These are phyloP conservation scores for Panicum miliaceum DNA, from an alignment of 176 grass and related monocot species.

Conservation along the genomic window DNA sequence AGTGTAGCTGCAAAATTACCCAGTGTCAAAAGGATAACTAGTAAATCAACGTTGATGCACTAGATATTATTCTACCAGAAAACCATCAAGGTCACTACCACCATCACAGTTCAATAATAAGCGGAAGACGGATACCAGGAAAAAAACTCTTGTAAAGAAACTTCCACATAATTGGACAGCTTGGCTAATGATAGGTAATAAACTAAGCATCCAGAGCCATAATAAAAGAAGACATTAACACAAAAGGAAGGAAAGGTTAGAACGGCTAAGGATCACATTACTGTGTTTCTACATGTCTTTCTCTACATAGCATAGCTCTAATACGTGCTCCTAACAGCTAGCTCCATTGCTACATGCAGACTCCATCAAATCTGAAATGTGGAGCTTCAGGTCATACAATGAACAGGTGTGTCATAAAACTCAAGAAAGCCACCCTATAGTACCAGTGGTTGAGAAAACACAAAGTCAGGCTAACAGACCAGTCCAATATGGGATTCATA, in stretches of 20 bases:
- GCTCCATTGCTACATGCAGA: neutral
- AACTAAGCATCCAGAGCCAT: conserved; percentile 10
- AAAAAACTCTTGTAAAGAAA: neutral
- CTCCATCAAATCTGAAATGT: neutral
- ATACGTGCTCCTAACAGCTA: neutral
- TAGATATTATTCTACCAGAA: conserved; percentile 29
- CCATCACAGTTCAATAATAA: neutral
- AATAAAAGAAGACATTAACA: neutral
- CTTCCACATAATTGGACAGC: conserved; percentile 7
- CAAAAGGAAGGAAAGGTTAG: neutral
- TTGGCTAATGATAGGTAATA: conserved; percentile 10
- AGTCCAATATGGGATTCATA: neutral
- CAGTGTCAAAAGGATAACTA: conserved; percentile 14
- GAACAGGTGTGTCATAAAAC: neutral
- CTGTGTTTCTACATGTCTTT: neutral
- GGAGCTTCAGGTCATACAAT: neutral
- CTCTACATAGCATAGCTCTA: neutral
- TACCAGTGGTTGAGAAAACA: conserved; percentile 7
- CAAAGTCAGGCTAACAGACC: neutral
- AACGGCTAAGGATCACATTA: neutral
- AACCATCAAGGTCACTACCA: neutral
- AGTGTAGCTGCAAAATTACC: conserved; percentile 72
- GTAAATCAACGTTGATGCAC: conserved; percentile 15
- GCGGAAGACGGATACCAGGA: neutral
- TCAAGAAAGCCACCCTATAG: neutral